A percentile compares a stretch with the other conserved stretches of the same genome.
phyloP scores from a whole-genome alignment of 768 basidiomycete genomes.

The Lactifluus echinatus region DNA sequence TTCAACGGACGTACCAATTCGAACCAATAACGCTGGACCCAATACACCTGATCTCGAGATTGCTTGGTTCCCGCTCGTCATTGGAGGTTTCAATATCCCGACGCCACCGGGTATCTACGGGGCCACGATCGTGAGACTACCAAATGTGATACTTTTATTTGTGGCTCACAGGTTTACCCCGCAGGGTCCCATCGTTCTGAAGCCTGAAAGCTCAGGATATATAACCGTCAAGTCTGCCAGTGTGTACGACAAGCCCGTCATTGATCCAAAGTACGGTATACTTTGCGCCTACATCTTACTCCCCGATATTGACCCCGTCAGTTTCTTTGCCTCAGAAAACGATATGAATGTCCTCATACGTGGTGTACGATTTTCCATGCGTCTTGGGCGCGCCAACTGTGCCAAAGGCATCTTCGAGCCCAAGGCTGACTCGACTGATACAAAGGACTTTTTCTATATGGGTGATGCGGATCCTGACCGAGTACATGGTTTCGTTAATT shows the following conservation, averaged over 20 bases:
- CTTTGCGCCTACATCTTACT: background rate
- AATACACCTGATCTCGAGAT: slow-evolving; percentile 18
- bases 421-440: slow-evolving; percentile 5
- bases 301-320: background rate
- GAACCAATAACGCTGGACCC: slow-evolving; percentile 4
- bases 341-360: slow-evolving; percentile 16
- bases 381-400: slow-evolving; percentile 2
- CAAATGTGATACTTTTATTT: no score
- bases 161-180: background rate
- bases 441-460: slow-evolving; percentile 13
- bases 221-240: slow-evolving; percentile 8
- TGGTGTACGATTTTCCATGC: slow-evolving; percentile 13
- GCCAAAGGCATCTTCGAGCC: slow-evolving; percentile 15
- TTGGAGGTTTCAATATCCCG: background rate
- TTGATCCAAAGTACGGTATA: slow-evolving; percentile 16
- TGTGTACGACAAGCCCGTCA: slow-evolving; percentile 9
- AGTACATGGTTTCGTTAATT: background rate
- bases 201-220: slow-evolving; percentile 16
- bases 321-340: slow-evolving; percentile 17
- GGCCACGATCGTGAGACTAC: slow-evolving; percentile 7
- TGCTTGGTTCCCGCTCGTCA: slow-evolving; percentile 10
- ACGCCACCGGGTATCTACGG: slow-evolving; percentile 9
- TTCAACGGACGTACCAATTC: slow-evolving; percentile 1
- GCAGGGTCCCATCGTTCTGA: slow-evolving; percentile 8
- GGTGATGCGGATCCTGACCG: slow-evolving; percentile 10